These are phyloP conservation scores for Nemania abortiva DNA, from an alignment of 2,329 filamentous ascomycete genomes.

Conservation along the genomic window DNA sequence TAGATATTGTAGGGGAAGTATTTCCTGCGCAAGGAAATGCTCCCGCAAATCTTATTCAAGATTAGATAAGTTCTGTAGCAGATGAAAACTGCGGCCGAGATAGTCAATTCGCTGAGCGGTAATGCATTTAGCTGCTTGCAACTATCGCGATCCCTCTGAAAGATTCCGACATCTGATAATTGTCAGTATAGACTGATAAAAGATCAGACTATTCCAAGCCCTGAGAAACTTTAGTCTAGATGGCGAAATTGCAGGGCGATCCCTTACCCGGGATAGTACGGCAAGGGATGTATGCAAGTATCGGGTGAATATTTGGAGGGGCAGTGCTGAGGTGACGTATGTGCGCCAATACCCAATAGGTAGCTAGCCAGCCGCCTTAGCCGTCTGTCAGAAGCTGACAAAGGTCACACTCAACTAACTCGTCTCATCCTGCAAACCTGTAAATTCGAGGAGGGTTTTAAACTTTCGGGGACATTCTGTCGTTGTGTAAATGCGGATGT, in stretches of 20 bases:
- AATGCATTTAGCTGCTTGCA: too few species aligned
- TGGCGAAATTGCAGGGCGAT: neutral
- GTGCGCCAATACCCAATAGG: neutral
- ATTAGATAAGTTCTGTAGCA: too few species aligned
- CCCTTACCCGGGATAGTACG: neutral
- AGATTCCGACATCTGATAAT: too few species aligned
- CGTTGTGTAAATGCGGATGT: neutral
- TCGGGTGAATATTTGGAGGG: constrained; percentile 11
- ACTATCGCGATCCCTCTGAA: too few species aligned
- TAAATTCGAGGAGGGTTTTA: neutral
- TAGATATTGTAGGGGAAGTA: too few species aligned
- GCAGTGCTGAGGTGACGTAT: constrained; percentile 24
- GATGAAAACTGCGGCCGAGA: too few species aligned
- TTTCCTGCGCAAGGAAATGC: too few species aligned
- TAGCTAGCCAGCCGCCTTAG: constrained; percentile 17
- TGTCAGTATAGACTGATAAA: too few species aligned
- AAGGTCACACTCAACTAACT: constrained; percentile 2
- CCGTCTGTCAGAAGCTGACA: constrained; percentile 7
- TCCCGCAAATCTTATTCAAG: too few species aligned
- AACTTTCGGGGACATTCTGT: neutral
- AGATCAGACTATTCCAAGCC: too few species aligned
- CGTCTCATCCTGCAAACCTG: constrained; percentile 5
- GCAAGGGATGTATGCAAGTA: constrained; percentile 5
- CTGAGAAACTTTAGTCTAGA: too few species aligned
- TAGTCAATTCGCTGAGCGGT: too few species aligned